These are phyloP conservation scores for Phytophthora quininea DNA, from an alignment of 352 stramenopile species.

Conservation along the genomic window DNA sequence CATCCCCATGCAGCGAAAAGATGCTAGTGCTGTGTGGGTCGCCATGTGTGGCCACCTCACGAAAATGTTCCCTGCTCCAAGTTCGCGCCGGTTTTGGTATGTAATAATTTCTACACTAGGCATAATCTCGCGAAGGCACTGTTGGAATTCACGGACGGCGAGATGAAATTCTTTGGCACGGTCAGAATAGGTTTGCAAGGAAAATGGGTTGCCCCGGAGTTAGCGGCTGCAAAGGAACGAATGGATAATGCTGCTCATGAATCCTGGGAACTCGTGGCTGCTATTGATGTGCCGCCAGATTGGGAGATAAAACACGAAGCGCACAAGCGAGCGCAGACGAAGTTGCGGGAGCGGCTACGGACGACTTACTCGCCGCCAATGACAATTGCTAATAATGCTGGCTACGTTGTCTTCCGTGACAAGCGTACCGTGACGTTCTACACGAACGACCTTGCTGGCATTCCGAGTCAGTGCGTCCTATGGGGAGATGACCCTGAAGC, in stretches of 20 bases:
- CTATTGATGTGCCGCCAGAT: neutral
- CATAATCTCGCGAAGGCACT: neutral
- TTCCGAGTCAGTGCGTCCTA: neutral
- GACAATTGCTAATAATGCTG: neutral
- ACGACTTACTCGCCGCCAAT: neutral
- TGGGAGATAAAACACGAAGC: neutral
- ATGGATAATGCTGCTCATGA: neutral
- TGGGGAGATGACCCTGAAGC: neutral
- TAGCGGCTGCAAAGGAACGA: neutral
- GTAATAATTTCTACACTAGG: constrained; percentile 1
- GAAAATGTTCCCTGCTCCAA: neutral
- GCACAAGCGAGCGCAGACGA: neutral
- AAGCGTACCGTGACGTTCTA: neutral
- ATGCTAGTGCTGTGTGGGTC: neutral
- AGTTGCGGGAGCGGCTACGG: neutral
- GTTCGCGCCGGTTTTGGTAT: neutral
- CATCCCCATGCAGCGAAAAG: neutral
- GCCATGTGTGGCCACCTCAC: neutral
- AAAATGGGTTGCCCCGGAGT: too few relatives aligned
- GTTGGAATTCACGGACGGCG: neutral
- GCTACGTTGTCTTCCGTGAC: neutral
- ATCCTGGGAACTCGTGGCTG: neutral
- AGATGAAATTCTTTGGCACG: neutral
- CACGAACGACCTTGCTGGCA: neutral
- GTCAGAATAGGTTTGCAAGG: neutral